Evolutionary conservation across 140 eudicot genomes (phyloP).

Genomic region (Artemisia princeps): DNA sequence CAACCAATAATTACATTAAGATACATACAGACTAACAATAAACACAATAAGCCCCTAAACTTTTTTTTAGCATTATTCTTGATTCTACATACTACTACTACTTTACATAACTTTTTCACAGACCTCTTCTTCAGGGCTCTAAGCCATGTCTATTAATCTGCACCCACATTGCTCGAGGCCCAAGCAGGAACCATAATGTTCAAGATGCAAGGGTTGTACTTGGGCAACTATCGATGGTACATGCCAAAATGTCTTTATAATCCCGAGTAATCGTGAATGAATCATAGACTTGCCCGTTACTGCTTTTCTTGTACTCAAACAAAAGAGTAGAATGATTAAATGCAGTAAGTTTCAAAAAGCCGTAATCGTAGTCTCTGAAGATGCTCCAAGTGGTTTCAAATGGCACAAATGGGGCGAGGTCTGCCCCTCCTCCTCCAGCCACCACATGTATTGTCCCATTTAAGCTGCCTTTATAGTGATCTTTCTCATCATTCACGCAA

Average conservation of each 20-base stretch:
- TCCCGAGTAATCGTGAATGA: conserved; percentile 42
- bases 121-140: too few relatives aligned
- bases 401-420: conserved; percentile 19
- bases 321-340: conserved; percentile 30
- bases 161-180: background rate
- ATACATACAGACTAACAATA: conserved; percentile 10
- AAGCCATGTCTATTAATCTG: too few relatives aligned
- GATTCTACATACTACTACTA: too few relatives aligned
- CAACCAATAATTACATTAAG: conserved; percentile 11
- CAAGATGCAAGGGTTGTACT: conserved; percentile 50
- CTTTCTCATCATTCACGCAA: conserved; percentile 30
- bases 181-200: conserved; percentile 5
- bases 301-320: conserved; percentile 45
- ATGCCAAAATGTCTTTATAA: conserved; percentile 31
- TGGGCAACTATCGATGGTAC: conserved; percentile 43
- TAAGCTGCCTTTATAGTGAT: conserved; percentile 26
- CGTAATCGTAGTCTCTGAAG: conserved; percentile 35
- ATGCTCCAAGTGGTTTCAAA: conserved; percentile 36
- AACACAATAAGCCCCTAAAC: background rate
- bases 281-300: conserved; percentile 38
- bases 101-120: too few relatives aligned
- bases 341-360: conserved; percentile 38
- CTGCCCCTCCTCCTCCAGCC: conserved; percentile 44
- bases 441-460: conserved; percentile 44
- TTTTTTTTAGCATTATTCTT: too few relatives aligned